Evolutionary conservation across 2,329 filamentous ascomycete genomes (phyloP).

Genomic region (Penicillium hesseltinei): DNA sequence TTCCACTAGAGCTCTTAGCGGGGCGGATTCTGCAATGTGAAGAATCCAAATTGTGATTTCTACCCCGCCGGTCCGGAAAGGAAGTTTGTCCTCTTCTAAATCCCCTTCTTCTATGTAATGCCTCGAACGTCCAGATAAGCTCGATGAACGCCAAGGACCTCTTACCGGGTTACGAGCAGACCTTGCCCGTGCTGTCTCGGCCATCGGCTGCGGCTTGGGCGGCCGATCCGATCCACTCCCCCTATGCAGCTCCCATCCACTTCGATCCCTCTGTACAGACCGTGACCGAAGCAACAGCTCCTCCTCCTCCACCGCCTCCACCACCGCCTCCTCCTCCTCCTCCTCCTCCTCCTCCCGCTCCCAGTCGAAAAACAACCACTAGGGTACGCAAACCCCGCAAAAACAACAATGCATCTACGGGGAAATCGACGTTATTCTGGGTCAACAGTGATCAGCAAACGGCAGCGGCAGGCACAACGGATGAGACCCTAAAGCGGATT

Average conservation of each 20-base stretch:
- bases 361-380: conserved; percentile 22
- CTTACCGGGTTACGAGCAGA: conserved; percentile 24
- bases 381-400: conserved; percentile 39
- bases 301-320: conserved; percentile 1
- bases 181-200: conserved; percentile 31
- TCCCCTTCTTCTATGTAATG: background rate
- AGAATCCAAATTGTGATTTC: conserved; percentile 14
- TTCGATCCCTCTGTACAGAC: conserved; percentile 1
- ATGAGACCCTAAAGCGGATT: conserved; percentile 43
- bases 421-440: conserved; percentile 42
- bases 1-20: conserved; percentile 20
- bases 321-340: background rate
- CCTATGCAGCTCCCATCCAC: conserved; percentile 9
- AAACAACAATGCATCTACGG: conserved; percentile 27
- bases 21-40: conserved; percentile 17
- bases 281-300: background rate
- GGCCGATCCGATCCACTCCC: conserved; percentile 17
- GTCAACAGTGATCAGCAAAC: conserved; percentile 40
- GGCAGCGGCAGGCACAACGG: conserved; percentile 36
- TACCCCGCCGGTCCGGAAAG: conserved; percentile 15
- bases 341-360: conserved; percentile 1
- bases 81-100: conserved; percentile 2
- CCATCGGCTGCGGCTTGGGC: conserved; percentile 19
- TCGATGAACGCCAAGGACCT: conserved; percentile 33
- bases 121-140: background rate